phyloP scores from a whole-genome alignment of 306 rosid genomes.

The Rubus idaeus region DNA sequence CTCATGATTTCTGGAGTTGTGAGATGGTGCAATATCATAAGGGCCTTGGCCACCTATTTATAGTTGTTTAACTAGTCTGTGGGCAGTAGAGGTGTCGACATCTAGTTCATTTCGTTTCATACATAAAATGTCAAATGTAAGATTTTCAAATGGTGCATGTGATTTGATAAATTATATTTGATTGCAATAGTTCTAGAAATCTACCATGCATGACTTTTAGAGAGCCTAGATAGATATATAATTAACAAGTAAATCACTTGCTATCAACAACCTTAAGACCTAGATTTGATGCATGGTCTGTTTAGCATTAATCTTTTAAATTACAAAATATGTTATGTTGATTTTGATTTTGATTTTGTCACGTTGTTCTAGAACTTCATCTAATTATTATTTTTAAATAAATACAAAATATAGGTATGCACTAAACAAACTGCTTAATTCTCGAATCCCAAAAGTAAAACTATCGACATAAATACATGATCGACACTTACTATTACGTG shows the following conservation, averaged over 20 bases:
- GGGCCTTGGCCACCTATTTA: not conserved
- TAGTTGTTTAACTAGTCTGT: not conserved
- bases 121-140: not conserved
- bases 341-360: no score
- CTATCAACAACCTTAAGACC: no score
- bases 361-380: no score
- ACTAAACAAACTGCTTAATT: no score
- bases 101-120: not conserved
- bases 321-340: no score
- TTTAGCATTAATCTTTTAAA: no score
- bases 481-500: no score
- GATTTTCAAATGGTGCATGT: slow-evolving; percentile 9
- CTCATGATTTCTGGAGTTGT: not conserved
- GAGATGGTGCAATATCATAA: not conserved
- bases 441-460: no score
- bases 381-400: no score
- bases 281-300: no score
- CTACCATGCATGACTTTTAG: not conserved
- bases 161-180: not conserved
- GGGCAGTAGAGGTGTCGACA: not conserved
- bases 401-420: no score
- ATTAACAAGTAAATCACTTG: not conserved
- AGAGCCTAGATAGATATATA: not conserved
- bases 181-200: not conserved
- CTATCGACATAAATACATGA: no score